Conservation (phyloP, 805 yeast genomes). For the Ogataea ganodermae region DNA sequence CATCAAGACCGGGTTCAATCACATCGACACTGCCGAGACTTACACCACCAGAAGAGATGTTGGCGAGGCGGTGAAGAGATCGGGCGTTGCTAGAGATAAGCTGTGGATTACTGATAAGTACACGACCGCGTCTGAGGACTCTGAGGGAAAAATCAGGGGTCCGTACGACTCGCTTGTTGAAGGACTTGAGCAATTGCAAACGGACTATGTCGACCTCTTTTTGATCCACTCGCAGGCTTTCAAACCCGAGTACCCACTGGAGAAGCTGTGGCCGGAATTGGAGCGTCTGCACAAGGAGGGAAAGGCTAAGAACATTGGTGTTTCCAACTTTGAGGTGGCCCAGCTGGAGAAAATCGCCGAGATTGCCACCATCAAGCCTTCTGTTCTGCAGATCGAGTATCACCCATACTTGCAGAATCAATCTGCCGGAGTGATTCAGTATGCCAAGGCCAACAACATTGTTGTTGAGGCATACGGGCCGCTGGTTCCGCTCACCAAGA, state of each 20-base stretch:
- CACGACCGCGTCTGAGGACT: slow-evolving; percentile 34
- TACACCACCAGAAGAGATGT: slow-evolving; percentile 62
- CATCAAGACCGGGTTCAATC: slow-evolving; percentile 52
- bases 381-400: slow-evolving; percentile 65
- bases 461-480: slow-evolving; percentile 49
- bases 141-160: slow-evolving; percentile 34
- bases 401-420: slow-evolving; percentile 65
- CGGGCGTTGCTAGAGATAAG: slow-evolving; percentile 45
- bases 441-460: slow-evolving; percentile 37
- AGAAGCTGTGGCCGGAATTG: slow-evolving; percentile 49
- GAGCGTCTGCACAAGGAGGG: slow-evolving; percentile 55
- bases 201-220: slow-evolving; percentile 60
- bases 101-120: slow-evolving; percentile 64
- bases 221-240: slow-evolving; percentile 61
- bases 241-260: slow-evolving; percentile 39
- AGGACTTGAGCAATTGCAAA: slow-evolving; percentile 47
- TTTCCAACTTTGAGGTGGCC: slow-evolving; percentile 56
- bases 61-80: slow-evolving; percentile 51
- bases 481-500: slow-evolving; percentile 43
- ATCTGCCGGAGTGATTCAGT: slow-evolving; percentile 50
- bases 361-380: slow-evolving; percentile 46
- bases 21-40: slow-evolving; percentile 65
- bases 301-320: slow-evolving; percentile 44
- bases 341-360: slow-evolving; percentile 46
- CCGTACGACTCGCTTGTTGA: slow-evolving; percentile 49